These are phyloP conservation scores for Silene noctiflora DNA, from an alignment of 179 eudicot genomes.

Conservation along the genomic window DNA sequence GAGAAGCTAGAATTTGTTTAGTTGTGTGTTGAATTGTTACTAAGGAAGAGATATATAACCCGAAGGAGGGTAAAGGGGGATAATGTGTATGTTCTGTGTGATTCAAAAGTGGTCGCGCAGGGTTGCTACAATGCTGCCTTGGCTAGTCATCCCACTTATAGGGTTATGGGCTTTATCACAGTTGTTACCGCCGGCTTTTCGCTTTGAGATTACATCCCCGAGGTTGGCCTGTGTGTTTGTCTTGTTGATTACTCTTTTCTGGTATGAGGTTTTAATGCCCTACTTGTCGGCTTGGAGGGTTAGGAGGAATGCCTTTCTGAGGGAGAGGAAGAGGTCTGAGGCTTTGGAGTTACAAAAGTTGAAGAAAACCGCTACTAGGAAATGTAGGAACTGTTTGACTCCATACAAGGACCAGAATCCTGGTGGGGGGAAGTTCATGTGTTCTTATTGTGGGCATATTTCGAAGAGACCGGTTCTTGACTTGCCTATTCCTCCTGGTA, in stretches of 20 bases:
- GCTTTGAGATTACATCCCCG: constrained; percentile 87
- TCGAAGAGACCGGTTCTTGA: constrained; percentile 93
- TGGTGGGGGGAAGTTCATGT: constrained; percentile 91
- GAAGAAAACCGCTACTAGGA: constrained; percentile 84
- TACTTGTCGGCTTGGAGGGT: constrained; percentile 82
- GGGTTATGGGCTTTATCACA: constrained; percentile 93
- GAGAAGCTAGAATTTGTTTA: constrained; percentile 5
- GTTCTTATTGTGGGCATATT: constrained; percentile 91
- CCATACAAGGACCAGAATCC: constrained; percentile 91
- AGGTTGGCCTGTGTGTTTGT: constrained; percentile 91
- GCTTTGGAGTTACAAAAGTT: constrained; percentile 85
- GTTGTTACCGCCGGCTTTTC: constrained; percentile 84
- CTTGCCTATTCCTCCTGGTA: constrained; percentile 70
- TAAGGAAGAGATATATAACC: neutral
- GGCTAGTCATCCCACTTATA: constrained; percentile 94
- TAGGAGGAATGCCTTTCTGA: constrained; percentile 66
- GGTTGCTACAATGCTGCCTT: constrained; percentile 98
- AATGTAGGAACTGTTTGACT: constrained; percentile 90
- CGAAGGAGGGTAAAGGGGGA: constrained; percentile 40
- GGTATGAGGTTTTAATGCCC: constrained; percentile 98
- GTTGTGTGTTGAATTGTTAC: neutral
- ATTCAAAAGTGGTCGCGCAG: constrained; percentile 98
- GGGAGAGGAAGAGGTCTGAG: constrained; percentile 85
- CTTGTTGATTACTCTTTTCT: constrained; percentile 72
- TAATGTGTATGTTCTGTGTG: constrained; percentile 99